These are phyloP conservation scores for Camillea tinctor DNA, from an alignment of 2,329 filamentous ascomycete genomes.

Conservation along the genomic window DNA sequence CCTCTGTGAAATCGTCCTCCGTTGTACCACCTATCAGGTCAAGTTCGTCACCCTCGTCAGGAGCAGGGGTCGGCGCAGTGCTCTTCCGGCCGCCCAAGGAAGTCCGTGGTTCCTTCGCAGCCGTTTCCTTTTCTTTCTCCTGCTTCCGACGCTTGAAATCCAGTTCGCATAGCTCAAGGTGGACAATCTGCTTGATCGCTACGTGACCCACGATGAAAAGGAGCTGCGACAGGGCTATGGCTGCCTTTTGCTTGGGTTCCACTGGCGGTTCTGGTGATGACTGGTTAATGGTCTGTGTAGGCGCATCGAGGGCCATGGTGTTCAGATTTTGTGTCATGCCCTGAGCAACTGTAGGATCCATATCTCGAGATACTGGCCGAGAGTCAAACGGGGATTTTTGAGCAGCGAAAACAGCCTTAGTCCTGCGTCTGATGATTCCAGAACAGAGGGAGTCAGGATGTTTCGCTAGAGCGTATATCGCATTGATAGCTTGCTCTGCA, in stretches of 20 bases:
- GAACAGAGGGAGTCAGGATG: conserved; percentile 93
- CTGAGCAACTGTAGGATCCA: conserved; percentile 34
- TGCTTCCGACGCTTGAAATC: conserved; percentile 97
- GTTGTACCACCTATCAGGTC: conserved; percentile 96
- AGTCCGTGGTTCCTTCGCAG: conserved; percentile 38
- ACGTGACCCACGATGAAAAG: conserved; percentile 95
- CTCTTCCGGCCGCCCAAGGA: conserved; percentile 31
- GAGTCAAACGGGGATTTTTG: conserved; percentile 41
- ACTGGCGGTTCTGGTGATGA: conserved; percentile 30
- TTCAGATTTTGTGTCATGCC: conserved; percentile 37
- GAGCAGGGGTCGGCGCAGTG: conserved; percentile 35
- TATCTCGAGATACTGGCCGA: conserved; percentile 48
- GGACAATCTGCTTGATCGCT: conserved; percentile 98
- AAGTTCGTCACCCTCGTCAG: conserved; percentile 75
- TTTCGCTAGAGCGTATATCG: conserved; percentile 91
- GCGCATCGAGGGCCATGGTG: conserved; percentile 29
- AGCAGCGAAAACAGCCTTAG: conserved; percentile 70
- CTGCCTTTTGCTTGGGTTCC: conserved; percentile 63
- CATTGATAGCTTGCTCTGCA: conserved; percentile 92
- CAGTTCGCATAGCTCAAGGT: conserved; percentile 93
- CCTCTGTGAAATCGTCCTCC: conserved; percentile 89
- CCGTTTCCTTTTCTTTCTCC: conserved; percentile 71
- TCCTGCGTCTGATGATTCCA: conserved; percentile 84
- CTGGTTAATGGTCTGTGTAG: conserved; percentile 32
- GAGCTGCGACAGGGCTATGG: conserved; percentile 80